These are phyloP conservation scores for Calocybe cyanea DNA, from an alignment of 768 basidiomycete genomes.

Conservation along the genomic window DNA sequence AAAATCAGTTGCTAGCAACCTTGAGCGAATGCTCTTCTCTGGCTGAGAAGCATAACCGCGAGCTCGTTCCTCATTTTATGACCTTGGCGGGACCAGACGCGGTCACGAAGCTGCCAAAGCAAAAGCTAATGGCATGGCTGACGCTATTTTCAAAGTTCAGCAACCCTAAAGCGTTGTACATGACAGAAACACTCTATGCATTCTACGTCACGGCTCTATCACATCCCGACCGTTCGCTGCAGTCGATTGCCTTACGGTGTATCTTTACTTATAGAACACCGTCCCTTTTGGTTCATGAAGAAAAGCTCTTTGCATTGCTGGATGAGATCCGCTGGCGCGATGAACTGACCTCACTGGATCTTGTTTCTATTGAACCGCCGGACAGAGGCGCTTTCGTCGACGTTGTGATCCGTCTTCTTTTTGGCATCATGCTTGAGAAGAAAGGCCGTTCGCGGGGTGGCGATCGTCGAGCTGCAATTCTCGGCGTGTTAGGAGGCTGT, in stretches of 20 bases:
- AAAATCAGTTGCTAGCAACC: constrained; percentile 70
- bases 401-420: constrained; percentile 71
- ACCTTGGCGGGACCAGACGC: constrained; percentile 36
- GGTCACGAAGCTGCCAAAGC: constrained; percentile 44
- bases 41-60: constrained; percentile 83
- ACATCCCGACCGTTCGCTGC: constrained; percentile 78
- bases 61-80: constrained; percentile 86
- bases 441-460: constrained; percentile 65
- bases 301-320: constrained; percentile 65
- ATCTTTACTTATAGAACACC: constrained; percentile 79
- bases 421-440: constrained; percentile 83
- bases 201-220: constrained; percentile 77
- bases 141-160: constrained; percentile 83
- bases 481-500: constrained; percentile 68
- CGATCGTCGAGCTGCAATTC: constrained; percentile 70
- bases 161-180: constrained; percentile 88
- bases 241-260: constrained; percentile 72
- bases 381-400: constrained; percentile 68
- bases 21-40: constrained; percentile 67
- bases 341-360: constrained; percentile 68
- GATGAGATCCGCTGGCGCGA: constrained; percentile 92
- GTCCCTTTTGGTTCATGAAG: constrained; percentile 49
- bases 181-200: constrained; percentile 57
- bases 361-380: constrained; percentile 47
- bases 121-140: constrained; percentile 73